phyloP scores from a whole-genome alignment of 2,329 filamentous ascomycete species.

The Fusarium neocosmosporiellum region DNA sequence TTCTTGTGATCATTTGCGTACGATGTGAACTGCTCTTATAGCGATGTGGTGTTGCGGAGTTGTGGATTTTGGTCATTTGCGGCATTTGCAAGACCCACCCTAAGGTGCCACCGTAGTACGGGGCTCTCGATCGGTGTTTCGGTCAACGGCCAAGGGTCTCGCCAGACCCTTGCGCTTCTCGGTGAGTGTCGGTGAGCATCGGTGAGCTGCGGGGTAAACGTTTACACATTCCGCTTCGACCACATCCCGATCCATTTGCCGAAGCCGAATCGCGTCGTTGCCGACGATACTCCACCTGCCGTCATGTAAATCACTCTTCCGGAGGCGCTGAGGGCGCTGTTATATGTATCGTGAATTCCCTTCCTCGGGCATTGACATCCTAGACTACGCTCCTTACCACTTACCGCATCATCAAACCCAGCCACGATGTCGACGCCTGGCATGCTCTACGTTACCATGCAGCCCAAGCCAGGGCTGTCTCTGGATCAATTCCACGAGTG shows the following conservation, averaged over 20 bases:
- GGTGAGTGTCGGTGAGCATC: constrained; percentile 20
- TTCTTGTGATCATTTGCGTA: too few relatives aligned
- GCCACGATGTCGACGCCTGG: constrained; percentile 63
- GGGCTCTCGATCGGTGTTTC: neutral
- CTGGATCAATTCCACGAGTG: constrained; percentile 84
- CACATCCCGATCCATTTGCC: constrained; percentile 46
- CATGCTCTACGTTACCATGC: constrained; percentile 88
- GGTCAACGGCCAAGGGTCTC: neutral
- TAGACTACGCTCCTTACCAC: neutral
- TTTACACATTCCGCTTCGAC: constrained; percentile 37
- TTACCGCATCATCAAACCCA: neutral
- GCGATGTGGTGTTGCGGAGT: too few relatives aligned
- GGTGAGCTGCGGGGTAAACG: constrained; percentile 45
- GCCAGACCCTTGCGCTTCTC: neutral
- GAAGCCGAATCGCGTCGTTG: constrained; percentile 39
- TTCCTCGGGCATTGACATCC: neutral
- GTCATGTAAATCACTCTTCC: constrained; percentile 45
- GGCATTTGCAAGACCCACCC: too few relatives aligned
- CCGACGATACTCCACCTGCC: constrained; percentile 34
- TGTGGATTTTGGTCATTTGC: too few relatives aligned
- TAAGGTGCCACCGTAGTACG: too few relatives aligned
- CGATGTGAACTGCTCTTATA: too few relatives aligned
- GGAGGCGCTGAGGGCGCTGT: constrained; percentile 18
- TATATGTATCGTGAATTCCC: constrained; percentile 2
- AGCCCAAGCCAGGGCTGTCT: constrained; percentile 75